Evolutionary conservation across 148 eudicot species (phyloP).

Genomic region (Rhododendron ferrugineum): DNA sequence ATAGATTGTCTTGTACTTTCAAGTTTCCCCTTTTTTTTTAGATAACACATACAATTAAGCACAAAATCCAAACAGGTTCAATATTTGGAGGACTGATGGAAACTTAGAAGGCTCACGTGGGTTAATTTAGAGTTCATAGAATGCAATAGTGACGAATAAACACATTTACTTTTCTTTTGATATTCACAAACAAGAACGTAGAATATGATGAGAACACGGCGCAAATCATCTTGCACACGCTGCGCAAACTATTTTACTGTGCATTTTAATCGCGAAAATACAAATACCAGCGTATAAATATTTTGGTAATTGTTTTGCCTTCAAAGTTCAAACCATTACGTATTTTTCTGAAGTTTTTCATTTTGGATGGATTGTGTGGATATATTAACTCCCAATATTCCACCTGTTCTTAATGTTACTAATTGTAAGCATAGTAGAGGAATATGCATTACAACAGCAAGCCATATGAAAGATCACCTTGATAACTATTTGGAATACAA

Average conservation of each 20-base stretch:
- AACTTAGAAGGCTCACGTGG: background rate
- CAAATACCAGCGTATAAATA: background rate
- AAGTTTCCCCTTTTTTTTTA: background rate
- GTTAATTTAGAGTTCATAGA: background rate
- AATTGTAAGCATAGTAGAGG: background rate
- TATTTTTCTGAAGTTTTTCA: background rate
- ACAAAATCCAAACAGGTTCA: background rate
- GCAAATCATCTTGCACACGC: background rate
- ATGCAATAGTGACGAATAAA: background rate
- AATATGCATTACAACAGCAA: background rate
- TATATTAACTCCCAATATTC: background rate
- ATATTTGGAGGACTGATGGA: background rate
- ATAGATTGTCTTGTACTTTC: background rate
- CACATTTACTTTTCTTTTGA: background rate
- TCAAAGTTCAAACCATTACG: background rate
- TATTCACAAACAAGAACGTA: background rate
- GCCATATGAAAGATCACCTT: background rate
- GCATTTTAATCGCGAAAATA: background rate
- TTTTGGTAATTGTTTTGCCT: background rate
- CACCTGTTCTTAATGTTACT: background rate
- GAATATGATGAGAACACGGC: background rate
- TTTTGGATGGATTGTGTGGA: background rate
- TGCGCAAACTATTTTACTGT: background rate
- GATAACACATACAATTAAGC: background rate
- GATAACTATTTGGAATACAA: background rate